Percentiles rank a stretch among this genome's conserved stretches.
Evolutionary conservation across 306 rosid genomes (phyloP).

Genomic region (Medicago lupulina): DNA sequence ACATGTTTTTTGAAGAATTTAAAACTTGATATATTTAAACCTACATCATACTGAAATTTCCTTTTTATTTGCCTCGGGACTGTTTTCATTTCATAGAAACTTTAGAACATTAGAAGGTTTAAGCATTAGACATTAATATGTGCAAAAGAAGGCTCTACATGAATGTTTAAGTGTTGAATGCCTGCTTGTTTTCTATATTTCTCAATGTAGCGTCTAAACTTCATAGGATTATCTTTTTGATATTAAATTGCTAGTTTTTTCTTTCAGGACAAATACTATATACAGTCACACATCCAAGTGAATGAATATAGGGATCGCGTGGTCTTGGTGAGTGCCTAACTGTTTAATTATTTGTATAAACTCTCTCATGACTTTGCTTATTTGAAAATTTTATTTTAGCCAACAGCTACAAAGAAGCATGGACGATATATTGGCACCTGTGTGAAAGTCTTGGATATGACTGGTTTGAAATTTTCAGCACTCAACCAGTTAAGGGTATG

Average conservation of each 20-base stretch:
- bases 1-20: too few species aligned
- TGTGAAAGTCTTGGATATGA: slow-evolving; percentile 92
- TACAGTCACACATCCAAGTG: slow-evolving; percentile 93
- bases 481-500: slow-evolving; percentile 87
- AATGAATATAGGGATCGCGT: slow-evolving; percentile 95
- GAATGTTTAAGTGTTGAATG: slow-evolving; percentile 16
- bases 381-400: slow-evolving; percentile 57
- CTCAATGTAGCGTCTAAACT: background rate
- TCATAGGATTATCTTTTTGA: slow-evolving; percentile 16
- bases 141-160: slow-evolving; percentile 1
- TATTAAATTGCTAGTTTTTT: slow-evolving; percentile 14
- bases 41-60: background rate
- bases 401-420: slow-evolving; percentile 69
- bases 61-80: too few species aligned
- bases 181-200: slow-evolving; percentile 11
- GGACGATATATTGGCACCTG: slow-evolving; percentile 84
- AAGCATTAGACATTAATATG: slow-evolving; percentile 9
- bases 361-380: slow-evolving; percentile 23
- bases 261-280: slow-evolving; percentile 81
- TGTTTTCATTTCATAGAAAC: background rate
- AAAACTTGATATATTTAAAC: background rate
- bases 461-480: slow-evolving; percentile 88
- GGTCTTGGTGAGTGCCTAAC: slow-evolving; percentile 64
- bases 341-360: slow-evolving; percentile 21
- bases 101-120: slow-evolving; percentile 11